Base-by-base conservation (phyloP, 345 rosid species). In the Luvunga scandens region DNA sequence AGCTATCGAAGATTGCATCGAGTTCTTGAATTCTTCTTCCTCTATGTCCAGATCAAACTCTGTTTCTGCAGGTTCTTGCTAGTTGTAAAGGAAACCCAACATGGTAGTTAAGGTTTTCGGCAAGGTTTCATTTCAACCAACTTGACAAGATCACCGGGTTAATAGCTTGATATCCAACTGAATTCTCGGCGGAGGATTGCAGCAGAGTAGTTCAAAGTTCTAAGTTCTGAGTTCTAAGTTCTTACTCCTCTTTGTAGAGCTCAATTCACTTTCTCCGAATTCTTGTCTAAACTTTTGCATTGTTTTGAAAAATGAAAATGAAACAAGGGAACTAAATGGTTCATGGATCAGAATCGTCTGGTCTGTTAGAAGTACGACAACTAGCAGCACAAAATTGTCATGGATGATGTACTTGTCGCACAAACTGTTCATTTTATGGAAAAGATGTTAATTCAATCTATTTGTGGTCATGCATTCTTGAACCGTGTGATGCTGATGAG, bases 1-100 rank as follows among this genome's bases (percentile, higher is more conserved):
- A 84, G 98, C 94, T 50, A 86, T 95, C 9, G 93, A 92, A 80
- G 98, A 95, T 69, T 95, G 99, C 82, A 95, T 95, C 71, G 88
- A 91, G 88, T 95, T 93, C 90, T 85, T 93, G 77, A 95, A 95
- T 69, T 89, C 91, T 80, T 91, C 93, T n/a, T 89, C 90, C 59
- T 88, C 93, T 53, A 62, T 92, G 84, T 87, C 84, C 14, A 85
- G 96, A 81, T 91, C 94, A 73, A 95, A 88, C 82, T 92, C 98
- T 0, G 87, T 90, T 79, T 86, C 93, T 42, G 39, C 90, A 5
- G 78, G 81, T 81, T 88, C 90, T 78, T 84, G 89, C 77, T 85
- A 81, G 80, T 28, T 75, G 48, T 64, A 65, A 31, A 12, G 71
- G 42, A 74, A 74, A 74, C 68, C 2, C 19, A 27, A 28, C 25